Evolutionary conservation across 75 land plant genomes (phyloP), one percentile per base, ranked within the genome.

Genomic region (Ceratopteris richardii): DNA sequence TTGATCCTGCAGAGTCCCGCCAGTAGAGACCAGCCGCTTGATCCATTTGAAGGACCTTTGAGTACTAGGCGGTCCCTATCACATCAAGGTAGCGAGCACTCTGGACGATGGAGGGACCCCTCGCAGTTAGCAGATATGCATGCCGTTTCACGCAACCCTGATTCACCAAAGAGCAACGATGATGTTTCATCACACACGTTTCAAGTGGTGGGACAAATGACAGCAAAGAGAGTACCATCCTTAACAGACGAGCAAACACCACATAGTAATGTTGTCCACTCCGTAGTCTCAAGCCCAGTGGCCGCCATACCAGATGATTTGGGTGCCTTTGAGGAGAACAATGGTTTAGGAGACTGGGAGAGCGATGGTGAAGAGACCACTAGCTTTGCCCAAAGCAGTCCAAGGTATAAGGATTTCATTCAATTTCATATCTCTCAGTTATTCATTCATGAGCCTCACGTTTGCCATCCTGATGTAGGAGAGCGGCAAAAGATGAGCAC

Each of bases 271-370:
- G 28, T 63, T 9, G 19, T 60, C 21, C 42, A 19, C 19, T 64
- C 66, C 17, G 27, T 26, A 48, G 40, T 52, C 14, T 22, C 56
- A 10, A 55, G 42, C 42, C 40, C 63, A 60, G 55, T 13, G 10
- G 25, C 66, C 1, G 9, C 18, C 10, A 12, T 53, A 41, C 20
- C 36, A 24, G 60, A 56, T 4, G 44, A 58, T 28, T 69, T 29
- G 0, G 63, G 58, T 17, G 43, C 63, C 22, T 56, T 24, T 0
- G 74, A 71, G 58, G 74, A 64, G 14, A 56, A 61, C 11, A 30
- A 58, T 13, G 74, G 74, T 21, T 40, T 71, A 33, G 74, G 74
- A 0, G 63, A 71, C 11, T 71, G 74, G 74, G 74, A 71, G 26
- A 71, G 74, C 31, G 64, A 68, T 25, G 57, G 44, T 33, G 71